Evolutionary conservation across 495 filamentous ascomycete species (phyloP), one percentile per base, ranked within the genome.

Genomic region (Collariella sp.): DNA sequence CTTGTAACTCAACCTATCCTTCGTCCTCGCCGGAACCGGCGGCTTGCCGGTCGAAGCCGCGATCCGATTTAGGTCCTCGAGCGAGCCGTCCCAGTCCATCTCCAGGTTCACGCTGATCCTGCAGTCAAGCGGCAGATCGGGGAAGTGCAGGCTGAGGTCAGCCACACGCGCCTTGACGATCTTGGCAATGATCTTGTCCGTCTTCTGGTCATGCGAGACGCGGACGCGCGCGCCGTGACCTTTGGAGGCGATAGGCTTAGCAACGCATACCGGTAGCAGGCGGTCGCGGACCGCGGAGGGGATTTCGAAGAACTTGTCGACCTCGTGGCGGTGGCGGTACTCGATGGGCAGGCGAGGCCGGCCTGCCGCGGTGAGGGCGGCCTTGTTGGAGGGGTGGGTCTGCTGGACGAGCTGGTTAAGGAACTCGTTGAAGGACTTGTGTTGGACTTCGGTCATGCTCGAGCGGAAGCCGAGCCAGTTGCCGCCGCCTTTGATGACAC

Each of bases 51-150:
- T 62, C 20, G 52, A 56, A 7, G 53, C 49, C 2, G 52, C 40
- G 58, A 71, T 33, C 63, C 66, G 56, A 43, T 76, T 68, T 1
- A 88, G 70, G 42, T 79, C 72, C 50, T 76, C 68, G 11, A 84
- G 58, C 15, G 87, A 75, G 1, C 88, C 86, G n/a, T 83, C 77
- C 70, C 83, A 91, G 44, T 82, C 79, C 81, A 89, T 89, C 79
- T 97, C 91, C 6, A 96, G 75, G 61, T 91, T 95, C 59, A 96
- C 79, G 58, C 87, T 91, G 56, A 97, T 82, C 19, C 91, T 83
- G 73, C 86, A 94, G 66, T 96, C 91, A 40, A 95, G 82, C 4
- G 76, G 74, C 13, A 75, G 79, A 33, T 73, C 69, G 1, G 91
- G 89, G 54, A 85, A 84, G 68, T 82, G 83, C 10, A 96, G 76